A percentile compares a stretch with the other conserved stretches of the same genome.
Conservation (phyloP, 345 rosid genomes). For the Moricandia moricandioides region DNA sequence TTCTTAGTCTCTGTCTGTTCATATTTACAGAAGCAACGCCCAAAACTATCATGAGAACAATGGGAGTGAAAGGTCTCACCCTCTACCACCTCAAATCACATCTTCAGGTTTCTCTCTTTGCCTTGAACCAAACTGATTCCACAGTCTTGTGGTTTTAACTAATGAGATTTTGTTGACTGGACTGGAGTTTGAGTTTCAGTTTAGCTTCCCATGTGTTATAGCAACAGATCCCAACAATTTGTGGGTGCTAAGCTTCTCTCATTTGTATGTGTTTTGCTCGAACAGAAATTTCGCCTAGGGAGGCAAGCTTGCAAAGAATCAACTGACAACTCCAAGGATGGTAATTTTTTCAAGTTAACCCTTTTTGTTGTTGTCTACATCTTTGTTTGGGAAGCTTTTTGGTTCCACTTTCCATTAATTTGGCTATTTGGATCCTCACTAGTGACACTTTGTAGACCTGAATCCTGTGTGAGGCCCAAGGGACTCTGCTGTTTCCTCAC, state of each 20-base stretch:
- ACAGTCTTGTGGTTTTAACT: neutral
- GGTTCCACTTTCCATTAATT: neutral
- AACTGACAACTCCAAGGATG: slow-evolving; percentile 83
- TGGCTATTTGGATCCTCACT: slow-evolving; percentile 5
- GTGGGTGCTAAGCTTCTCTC: neutral
- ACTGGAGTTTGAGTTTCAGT: neutral
- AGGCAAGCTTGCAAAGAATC: slow-evolving; percentile 90
- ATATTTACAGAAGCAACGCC: slow-evolving; percentile 81
- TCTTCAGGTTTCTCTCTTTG: slow-evolving; percentile 61
- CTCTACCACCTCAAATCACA: slow-evolving; percentile 92
- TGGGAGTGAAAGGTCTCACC: slow-evolving; percentile 95
- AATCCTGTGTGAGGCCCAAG: neutral
- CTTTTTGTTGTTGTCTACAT: neutral
- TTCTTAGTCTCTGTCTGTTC: neutral
- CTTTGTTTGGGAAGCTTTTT: neutral
- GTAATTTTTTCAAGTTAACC: slow-evolving; percentile 34
- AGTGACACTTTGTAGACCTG: neutral
- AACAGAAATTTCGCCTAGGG: slow-evolving; percentile 87
- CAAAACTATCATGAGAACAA: slow-evolving; percentile 83
- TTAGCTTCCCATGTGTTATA: neutral
- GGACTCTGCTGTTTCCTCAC: neutral
- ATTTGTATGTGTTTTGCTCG: slow-evolving; percentile 1
- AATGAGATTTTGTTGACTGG: neutral
- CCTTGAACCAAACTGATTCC: neutral
- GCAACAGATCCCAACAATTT: neutral